Percentiles rank a stretch among this genome's conserved stretches.
phyloP scores from a whole-genome alignment of 371 early-diverging fungal genomes.

The Rhizomucor miehei region DNA sequence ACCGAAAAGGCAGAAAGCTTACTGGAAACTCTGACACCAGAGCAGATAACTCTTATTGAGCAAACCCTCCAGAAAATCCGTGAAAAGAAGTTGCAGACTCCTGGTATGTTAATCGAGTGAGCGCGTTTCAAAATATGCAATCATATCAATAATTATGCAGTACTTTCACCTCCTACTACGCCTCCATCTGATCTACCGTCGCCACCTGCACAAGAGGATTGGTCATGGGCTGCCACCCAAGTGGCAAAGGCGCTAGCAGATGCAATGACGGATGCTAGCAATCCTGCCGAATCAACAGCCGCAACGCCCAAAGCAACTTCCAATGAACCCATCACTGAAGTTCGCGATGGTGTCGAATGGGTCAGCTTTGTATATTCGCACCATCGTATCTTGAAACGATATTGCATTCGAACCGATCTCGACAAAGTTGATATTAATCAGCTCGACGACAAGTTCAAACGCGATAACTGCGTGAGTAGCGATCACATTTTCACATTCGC shows the following conservation, averaged over 20 bases:
- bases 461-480: conserved; percentile 71
- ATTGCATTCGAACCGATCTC: conserved; percentile 79
- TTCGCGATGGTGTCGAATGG: conserved; percentile 65
- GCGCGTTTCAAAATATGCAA: background rate
- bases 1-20: conserved; percentile 33
- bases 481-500: background rate
- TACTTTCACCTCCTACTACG: conserved; percentile 3
- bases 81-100: conserved; percentile 19
- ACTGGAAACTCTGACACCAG: conserved; percentile 31
- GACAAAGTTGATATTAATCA: conserved; percentile 56
- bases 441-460: conserved; percentile 72
- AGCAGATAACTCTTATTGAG: conserved; percentile 37
- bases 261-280: conserved; percentile 13
- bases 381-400: conserved; percentile 62
- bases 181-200: conserved; percentile 5
- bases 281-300: background rate
- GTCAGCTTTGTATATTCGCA: conserved; percentile 68
- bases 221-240: conserved; percentile 18
- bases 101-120: background rate
- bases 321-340: conserved; percentile 42
- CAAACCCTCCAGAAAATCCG: conserved; percentile 36
- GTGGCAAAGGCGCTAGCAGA: conserved; percentile 23
- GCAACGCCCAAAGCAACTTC: background rate
- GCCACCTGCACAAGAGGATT: conserved; percentile 8
- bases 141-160: background rate